Evolutionary conservation across 2,329 filamentous ascomycete species (phyloP), one percentile per base, ranked within the genome.

Genomic region (Curvularia spicifera): DNA sequence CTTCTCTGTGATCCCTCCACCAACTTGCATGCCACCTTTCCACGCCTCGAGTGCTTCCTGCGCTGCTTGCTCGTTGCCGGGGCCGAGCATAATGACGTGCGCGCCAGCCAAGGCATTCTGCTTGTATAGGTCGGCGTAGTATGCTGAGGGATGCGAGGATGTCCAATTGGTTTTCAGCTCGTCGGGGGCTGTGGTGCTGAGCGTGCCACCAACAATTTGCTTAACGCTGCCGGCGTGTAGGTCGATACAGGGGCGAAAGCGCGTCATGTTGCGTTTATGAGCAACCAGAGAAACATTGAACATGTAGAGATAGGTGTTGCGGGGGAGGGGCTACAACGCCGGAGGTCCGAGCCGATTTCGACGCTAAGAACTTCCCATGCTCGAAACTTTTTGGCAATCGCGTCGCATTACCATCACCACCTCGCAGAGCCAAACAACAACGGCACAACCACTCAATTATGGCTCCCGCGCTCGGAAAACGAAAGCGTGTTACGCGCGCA

Each of bases 151-250:
- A 61, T 94, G 88, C 48, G 88, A 85, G 9, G 95, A 97, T 60
- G 97, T 89, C 80, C 92, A 93, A 79, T 99, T 99, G 47, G 94
- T 98, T 80, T 92, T 90, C 56, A 98, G 84, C 6, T 70, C 57
- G 46, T 65, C 58, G 13, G 71, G 68, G 1, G 69, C 66, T 3
- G 69, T 70, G 7, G 69, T 71, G 28, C 72, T 76, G 61, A 99
- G 85, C 1, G 95, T 98, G 59, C 95, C 94, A 68, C 95, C 95
- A 40, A 99, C 93, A 69, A 99, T 99, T 78, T 99, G 95, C 82
- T 99, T 99, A 59, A 99, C 95, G 75, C 94, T 89, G 13, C 95
- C 95, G n/a, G 93, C 89, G 78, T 99, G 95, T 52, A 99, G 86
- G 80, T 99, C 95, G 78, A 99, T 98, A 75, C 95, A 99, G 20